Percentiles rank a stretch among this genome's conserved stretches.
phyloP scores from a whole-genome alignment of 495 filamentous ascomycete species.

The Paragyromitra xinjiangensis region DNA sequence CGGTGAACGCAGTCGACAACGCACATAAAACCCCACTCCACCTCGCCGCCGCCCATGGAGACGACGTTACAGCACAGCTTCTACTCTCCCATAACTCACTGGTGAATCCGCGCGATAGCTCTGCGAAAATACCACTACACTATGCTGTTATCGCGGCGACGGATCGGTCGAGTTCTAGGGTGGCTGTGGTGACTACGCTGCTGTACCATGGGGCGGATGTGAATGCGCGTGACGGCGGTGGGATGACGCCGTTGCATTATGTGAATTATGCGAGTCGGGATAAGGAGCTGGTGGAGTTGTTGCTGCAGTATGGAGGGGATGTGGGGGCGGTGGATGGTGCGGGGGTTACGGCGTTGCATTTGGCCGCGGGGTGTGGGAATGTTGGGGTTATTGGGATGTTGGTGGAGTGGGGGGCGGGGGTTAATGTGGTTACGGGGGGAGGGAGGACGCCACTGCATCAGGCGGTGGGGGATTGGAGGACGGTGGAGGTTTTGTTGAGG shows the following conservation, averaged over 20 bases:
- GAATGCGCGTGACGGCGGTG: slow-evolving; percentile 74
- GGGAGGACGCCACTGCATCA: slow-evolving; percentile 35
- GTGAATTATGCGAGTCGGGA: slow-evolving; percentile 56
- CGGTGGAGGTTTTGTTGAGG: slow-evolving; percentile 3
- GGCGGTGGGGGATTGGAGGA: not conserved
- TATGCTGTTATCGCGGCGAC: not conserved
- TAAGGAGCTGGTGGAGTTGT: not conserved
- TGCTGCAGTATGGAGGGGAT: not conserved
- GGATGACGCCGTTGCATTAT: slow-evolving; percentile 76
- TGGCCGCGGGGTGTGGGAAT: not conserved
- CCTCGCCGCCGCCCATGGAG: too few relatives aligned
- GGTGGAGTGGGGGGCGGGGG: too few relatives aligned
- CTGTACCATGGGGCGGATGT: slow-evolving; percentile 64
- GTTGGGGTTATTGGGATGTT: not conserved
- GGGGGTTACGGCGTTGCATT: not conserved
- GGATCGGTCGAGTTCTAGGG: not conserved
- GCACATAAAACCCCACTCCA: too few relatives aligned
- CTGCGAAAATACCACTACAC: not conserved
- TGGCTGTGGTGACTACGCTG: not conserved
- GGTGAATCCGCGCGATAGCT: not conserved
- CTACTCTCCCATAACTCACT: too few relatives aligned
- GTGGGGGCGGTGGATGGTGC: not conserved
- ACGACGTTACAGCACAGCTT: too few relatives aligned
- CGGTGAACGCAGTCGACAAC: too few relatives aligned
- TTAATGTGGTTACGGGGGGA: not conserved